phyloP scores from a whole-genome alignment of 768 basidiomycete species.

The Lentinula sp. region DNA sequence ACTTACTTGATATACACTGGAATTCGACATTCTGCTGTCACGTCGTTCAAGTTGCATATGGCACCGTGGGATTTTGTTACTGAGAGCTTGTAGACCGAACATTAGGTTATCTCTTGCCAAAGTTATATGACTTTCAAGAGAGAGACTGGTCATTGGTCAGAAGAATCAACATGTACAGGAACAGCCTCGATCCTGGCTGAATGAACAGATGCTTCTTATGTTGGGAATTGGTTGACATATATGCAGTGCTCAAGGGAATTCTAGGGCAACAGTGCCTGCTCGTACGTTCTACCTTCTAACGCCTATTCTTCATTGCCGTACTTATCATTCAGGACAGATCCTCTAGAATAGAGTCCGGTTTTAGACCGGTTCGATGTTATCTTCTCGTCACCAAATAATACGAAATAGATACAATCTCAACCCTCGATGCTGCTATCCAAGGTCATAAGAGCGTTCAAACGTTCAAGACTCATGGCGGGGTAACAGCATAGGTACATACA shows the following conservation, averaged over 20 bases:
- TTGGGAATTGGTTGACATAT: not conserved
- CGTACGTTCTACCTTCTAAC: not conserved
- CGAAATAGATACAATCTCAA: not conserved
- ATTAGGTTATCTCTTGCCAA: no score
- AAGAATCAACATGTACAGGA: not conserved
- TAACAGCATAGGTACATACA: not conserved
- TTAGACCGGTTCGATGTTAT: not conserved
- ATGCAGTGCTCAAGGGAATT: no score
- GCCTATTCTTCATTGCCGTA: not conserved
- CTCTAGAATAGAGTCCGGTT: not conserved
- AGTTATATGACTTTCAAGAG: no score
- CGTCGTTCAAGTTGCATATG: no score
- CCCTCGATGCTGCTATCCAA: not conserved
- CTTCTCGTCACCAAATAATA: not conserved
- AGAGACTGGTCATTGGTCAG: not conserved
- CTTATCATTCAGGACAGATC: not conserved
- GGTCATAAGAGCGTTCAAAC: not conserved
- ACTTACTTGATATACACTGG: no score
- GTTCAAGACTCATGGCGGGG: not conserved
- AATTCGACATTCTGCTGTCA: no score
- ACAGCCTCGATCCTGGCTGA: not conserved
- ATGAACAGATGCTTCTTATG: not conserved
- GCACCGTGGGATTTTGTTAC: no score
- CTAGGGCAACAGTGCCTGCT: not conserved
- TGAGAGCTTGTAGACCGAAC: no score